Evolutionary conservation across 2,329 filamentous ascomycete genomes (phyloP), one percentile per base, ranked within the genome.

Genomic region (Penicillium sp.): DNA sequence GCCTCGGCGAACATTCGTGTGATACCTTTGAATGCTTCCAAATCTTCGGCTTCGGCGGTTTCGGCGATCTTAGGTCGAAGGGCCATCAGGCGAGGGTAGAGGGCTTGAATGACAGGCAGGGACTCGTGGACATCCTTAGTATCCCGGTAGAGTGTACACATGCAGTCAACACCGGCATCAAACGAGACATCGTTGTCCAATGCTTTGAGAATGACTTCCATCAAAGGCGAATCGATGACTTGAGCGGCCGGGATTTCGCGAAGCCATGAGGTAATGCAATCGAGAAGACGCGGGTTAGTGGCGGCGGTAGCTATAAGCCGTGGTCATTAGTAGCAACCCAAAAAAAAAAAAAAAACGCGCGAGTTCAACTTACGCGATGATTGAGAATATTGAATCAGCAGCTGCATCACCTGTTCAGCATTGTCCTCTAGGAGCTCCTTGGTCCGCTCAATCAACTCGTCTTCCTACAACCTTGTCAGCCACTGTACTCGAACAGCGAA

Each of bases 221-320:
- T 83, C 14, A 99, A 83, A 6, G 93, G 90, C 1, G 94, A 97
- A 69, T 89, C 89, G 67, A 96, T 89, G 65, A 99, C 87, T 63
- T 91, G 89, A 65, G 84, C 84, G 52, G 96, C 86, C 0, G 94
- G 92, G 6, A 99, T 92, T 79, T 99, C 95, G 69, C 93, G 87
- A 68, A 98, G 85, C 95, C 95, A 99, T 3, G 95, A 97, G 35
- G 93, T 96, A 69, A 98, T 93, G 75, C 95, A 98, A 71, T 97
- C 92, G 75, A 98, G 88, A 52, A 99, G 84, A 71, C 93, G 90
- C 2, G 94, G 93, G 72, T 97, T 97, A 64, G 89, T 89, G 8
- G 92, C 86, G 26, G 94, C 93, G 52, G 87, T 81, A 54, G 85
- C 92, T 93, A 71, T 67, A 61, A 25, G 71, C 61, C 70, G n/a